A percentile compares a stretch with the other conserved stretches of the same genome.
Evolutionary conservation across 345 rosid species (phyloP).

Genomic region (Salix viminalis): DNA sequence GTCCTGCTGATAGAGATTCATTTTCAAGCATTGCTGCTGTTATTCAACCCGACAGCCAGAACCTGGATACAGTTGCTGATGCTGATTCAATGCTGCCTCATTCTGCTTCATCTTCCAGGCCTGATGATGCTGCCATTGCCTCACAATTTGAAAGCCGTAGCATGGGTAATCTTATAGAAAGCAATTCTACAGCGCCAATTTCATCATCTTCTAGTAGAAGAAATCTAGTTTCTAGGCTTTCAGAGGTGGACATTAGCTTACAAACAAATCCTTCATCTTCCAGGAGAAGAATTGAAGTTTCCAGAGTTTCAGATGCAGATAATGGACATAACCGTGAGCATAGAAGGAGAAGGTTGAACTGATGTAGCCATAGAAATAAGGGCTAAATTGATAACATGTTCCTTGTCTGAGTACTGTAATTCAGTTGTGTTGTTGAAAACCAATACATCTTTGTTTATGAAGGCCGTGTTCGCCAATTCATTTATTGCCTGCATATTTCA

Average conservation of each 20-base stretch:
- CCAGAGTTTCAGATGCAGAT: constrained; percentile 1
- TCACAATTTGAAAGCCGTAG: constrained; percentile 2
- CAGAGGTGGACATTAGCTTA: background rate
- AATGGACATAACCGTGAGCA: background rate
- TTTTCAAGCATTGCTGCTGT: constrained; percentile 14
- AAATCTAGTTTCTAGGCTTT: background rate
- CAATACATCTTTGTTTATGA: background rate
- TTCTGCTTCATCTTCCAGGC: constrained; percentile 16
- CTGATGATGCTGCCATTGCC: constrained; percentile 13
- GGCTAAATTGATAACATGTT: background rate
- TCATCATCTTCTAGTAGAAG: constrained; percentile 7
- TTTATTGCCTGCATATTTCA: background rate
- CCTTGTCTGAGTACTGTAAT: background rate
- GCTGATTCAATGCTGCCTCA: constrained; percentile 11
- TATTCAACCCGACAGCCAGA: constrained; percentile 17
- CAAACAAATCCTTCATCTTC: constrained; percentile 9
- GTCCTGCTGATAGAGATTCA: constrained; percentile 24
- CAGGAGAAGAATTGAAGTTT: constrained; percentile 8
- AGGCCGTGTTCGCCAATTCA: background rate
- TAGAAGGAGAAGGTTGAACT: constrained; percentile 15
- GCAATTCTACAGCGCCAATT: background rate
- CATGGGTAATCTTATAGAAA: background rate
- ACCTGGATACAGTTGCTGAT: constrained; percentile 18
- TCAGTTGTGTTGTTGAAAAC: background rate
- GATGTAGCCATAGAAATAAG: background rate